phyloP scores from a whole-genome alignment of 169 alveolate species.

The Plasmodium vinckei region DNA sequence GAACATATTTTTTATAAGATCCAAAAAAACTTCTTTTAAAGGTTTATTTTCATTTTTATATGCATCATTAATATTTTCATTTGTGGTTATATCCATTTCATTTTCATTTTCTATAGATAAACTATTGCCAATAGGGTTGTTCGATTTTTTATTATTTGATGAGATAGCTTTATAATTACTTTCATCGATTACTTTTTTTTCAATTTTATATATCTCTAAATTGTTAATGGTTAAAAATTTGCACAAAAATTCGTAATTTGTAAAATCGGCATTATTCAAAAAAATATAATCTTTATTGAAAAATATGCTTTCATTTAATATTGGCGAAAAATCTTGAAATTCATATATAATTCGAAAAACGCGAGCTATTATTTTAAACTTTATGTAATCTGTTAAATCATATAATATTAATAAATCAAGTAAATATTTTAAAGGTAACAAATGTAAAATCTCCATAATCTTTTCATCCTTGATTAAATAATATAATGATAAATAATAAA shows the following conservation, averaged over 20 bases:
- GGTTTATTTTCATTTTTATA: background rate
- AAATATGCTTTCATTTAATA: slow-evolving; percentile 13
- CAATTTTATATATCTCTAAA: background rate
- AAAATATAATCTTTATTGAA: slow-evolving; percentile 43
- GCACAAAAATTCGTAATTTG: slow-evolving; percentile 57
- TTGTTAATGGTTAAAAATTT: slow-evolving; percentile 24
- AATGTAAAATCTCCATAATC: slow-evolving; percentile 55
- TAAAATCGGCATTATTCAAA: slow-evolving; percentile 54
- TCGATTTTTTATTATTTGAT: background rate
- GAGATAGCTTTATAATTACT: slow-evolving; percentile 18
- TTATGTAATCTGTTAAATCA: slow-evolving; percentile 65
- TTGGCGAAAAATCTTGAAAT: slow-evolving; percentile 64
- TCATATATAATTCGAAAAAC: slow-evolving; percentile 67
- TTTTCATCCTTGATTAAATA: slow-evolving; percentile 55
- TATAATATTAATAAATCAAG: slow-evolving; percentile 53
- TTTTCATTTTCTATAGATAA: background rate
- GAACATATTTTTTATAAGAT: slow-evolving; percentile 13
- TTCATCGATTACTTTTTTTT: background rate
- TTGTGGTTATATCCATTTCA: background rate
- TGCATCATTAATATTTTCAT: background rate
- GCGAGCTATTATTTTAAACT: slow-evolving; percentile 42
- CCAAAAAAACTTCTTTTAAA: background rate
- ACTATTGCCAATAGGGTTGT: background rate
- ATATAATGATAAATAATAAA: slow-evolving; percentile 61
- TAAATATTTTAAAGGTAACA: slow-evolving; percentile 50